phyloP scores from a whole-genome alignment of 2,329 filamentous ascomycete species.

The Gliomastix tumulicola region DNA sequence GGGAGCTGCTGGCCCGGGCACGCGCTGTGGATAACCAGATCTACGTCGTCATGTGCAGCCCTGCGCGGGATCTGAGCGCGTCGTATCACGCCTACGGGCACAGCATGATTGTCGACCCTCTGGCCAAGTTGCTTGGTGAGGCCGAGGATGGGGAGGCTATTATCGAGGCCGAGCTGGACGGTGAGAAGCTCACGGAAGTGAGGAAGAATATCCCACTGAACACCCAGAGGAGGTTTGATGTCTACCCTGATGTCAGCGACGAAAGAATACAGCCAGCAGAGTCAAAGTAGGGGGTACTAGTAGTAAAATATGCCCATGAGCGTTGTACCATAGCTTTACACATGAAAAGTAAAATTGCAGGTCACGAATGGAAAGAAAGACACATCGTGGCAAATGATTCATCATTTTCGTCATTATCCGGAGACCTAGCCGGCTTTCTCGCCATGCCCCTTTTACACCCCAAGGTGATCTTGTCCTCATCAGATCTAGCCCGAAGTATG shows the following conservation, averaged over 20 bases:
- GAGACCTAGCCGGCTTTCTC: too few species aligned
- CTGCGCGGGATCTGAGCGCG: slow-evolving; percentile 70
- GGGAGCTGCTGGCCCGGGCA: slow-evolving; percentile 75
- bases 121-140: slow-evolving; percentile 74
- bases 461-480: too few species aligned
- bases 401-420: too few species aligned
- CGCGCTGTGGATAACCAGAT: slow-evolving; percentile 90
- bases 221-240: slow-evolving; percentile 83
- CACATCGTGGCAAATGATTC: not conserved
- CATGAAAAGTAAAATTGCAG: too few species aligned
- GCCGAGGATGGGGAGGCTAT: slow-evolving; percentile 72
- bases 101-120: slow-evolving; percentile 80
- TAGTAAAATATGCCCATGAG: too few species aligned
- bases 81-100: slow-evolving; percentile 90
- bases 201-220: slow-evolving; percentile 80
- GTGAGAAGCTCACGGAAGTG: slow-evolving; percentile 62
- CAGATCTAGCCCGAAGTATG: too few species aligned
- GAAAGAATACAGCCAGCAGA: slow-evolving; percentile 37
- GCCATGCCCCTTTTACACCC: too few species aligned
- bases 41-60: slow-evolving; percentile 89
- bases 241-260: slow-evolving; percentile 83
- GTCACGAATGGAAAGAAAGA: too few species aligned
- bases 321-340: too few species aligned
- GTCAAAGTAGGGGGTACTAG: too few species aligned
- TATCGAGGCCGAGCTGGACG: slow-evolving; percentile 64